These are phyloP conservation scores for Chernovozyma sophiae-reginae DNA, from an alignment of 1,139 yeast species.

Conservation along the genomic window DNA sequence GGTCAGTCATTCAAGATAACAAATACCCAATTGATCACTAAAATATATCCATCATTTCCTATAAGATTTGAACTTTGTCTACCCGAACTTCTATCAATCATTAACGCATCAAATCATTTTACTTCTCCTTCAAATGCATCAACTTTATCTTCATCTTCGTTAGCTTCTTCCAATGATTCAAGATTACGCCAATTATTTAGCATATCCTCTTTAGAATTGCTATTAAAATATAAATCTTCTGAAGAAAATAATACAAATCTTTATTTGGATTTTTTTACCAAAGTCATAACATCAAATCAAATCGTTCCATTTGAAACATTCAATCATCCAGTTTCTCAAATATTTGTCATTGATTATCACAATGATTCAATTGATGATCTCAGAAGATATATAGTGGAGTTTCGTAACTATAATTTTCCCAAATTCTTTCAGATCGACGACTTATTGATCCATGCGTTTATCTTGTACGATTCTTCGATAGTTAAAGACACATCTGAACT, in stretches of 20 bases:
- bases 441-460: conserved; percentile 45
- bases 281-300: conserved; percentile 56
- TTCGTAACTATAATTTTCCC: conserved; percentile 48
- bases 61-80: conserved; percentile 41
- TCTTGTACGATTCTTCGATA: conserved; percentile 29
- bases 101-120: conserved; percentile 16
- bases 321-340: conserved; percentile 81
- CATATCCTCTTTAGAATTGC: conserved; percentile 35
- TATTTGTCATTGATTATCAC: conserved; percentile 56
- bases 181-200: conserved; percentile 33
- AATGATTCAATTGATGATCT: conserved; percentile 48
- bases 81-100: conserved; percentile 36
- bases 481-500: conserved; percentile 20
- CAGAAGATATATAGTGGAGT: conserved; percentile 33
- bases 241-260: conserved; percentile 18
- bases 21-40: conserved; percentile 40
- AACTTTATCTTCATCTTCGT: conserved; percentile 1
- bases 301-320: conserved; percentile 83
- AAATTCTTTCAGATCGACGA: conserved; percentile 57
- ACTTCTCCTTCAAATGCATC: conserved; percentile 1
- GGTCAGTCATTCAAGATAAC: conserved; percentile 37
- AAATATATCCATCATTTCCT: conserved; percentile 42
- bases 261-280: conserved; percentile 58
- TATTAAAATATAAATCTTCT: conserved; percentile 20
- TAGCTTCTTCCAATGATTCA: conserved; percentile 5